A percentile compares a stretch with the other conserved stretches of the same genome.
Evolutionary conservation across 2,329 filamentous ascomycete genomes (phyloP).

Genomic region (Teratosphaeria gauchensis): DNA sequence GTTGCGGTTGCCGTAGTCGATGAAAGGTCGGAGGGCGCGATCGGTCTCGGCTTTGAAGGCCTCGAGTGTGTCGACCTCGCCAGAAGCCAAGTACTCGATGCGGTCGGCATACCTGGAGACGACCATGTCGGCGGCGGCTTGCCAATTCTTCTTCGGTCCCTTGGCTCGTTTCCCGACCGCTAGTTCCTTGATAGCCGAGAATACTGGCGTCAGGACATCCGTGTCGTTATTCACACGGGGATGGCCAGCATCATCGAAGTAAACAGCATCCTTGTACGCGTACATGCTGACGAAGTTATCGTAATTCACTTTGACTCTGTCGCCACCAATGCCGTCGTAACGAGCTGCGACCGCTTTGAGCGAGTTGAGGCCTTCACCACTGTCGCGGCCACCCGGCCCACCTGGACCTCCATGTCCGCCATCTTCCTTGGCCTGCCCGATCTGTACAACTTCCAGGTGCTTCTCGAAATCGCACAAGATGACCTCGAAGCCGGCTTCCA

Average conservation of each 20-base stretch:
- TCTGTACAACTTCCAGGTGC: constrained; percentile 28
- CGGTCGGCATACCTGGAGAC: constrained; percentile 51
- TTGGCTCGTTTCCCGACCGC: constrained; percentile 25
- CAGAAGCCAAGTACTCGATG: constrained; percentile 33
- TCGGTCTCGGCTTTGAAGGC: constrained; percentile 21
- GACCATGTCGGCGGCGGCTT: constrained; percentile 56
- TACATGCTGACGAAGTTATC: constrained; percentile 42
- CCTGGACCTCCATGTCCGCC: background rate
- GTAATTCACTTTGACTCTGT: constrained; percentile 38
- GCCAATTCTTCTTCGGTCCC: constrained; percentile 46
- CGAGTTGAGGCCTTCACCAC: constrained; percentile 21
- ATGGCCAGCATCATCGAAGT: constrained; percentile 23
- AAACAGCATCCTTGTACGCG: constrained; percentile 28
- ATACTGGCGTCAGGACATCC: constrained; percentile 28
- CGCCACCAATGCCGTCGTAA: constrained; percentile 36
- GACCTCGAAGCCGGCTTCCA: constrained; percentile 62
- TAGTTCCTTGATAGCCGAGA: constrained; percentile 37
- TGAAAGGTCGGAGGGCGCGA: constrained; percentile 28
- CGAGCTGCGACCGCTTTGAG: constrained; percentile 32
- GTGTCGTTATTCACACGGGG: constrained; percentile 32
- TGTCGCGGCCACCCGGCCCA: constrained; percentile 7
- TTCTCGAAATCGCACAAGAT: constrained; percentile 55
- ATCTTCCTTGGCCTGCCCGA: constrained; percentile 15
- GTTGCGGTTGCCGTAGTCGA: constrained; percentile 28
- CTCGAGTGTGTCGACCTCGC: constrained; percentile 8